These are phyloP conservation scores for Dittrichia graveolens DNA, from an alignment of 129 eudicot genomes.

Conservation along the genomic window DNA sequence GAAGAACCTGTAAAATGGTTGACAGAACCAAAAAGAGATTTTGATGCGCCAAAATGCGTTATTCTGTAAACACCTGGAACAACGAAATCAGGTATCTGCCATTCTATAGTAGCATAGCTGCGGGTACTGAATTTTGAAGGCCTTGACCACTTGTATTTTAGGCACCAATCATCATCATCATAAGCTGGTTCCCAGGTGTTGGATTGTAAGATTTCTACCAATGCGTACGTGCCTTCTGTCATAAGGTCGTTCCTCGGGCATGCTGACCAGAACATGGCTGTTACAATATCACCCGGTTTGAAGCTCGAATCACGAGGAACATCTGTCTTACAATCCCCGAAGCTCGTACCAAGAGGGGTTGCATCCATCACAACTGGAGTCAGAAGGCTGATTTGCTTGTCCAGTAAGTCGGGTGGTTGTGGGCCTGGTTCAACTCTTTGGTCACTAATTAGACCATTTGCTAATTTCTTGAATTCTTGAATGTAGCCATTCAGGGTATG, in stretches of 20 bases:
- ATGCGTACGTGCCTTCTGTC: conserved; percentile 61
- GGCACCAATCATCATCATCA: conserved; percentile 59
- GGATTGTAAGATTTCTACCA: conserved; percentile 46
- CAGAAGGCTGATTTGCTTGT: conserved; percentile 55
- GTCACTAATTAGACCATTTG: conserved; percentile 37
- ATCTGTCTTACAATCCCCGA: conserved; percentile 46
- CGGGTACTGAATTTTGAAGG: conserved; percentile 50
- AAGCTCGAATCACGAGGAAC: conserved; percentile 43
- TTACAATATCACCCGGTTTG: conserved; percentile 45
- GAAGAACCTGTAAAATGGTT: conserved; percentile 51
- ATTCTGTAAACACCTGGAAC: conserved; percentile 54
- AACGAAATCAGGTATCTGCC: conserved; percentile 49
- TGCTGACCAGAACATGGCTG: conserved; percentile 51
- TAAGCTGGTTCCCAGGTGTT: conserved; percentile 45
- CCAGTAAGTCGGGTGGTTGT: conserved; percentile 55
- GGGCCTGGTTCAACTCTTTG: conserved; percentile 45
- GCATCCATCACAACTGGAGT: conserved; percentile 49
- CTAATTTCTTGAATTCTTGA: conserved; percentile 54
- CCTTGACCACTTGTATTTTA: conserved; percentile 55
- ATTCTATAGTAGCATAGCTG: conserved; percentile 56
- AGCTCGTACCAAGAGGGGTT: conserved; percentile 48
- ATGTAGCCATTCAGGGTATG: conserved; percentile 56
- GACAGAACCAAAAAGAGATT: conserved; percentile 48
- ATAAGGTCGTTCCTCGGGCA: conserved; percentile 66
- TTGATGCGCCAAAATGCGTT: conserved; percentile 60